Conservation (phyloP, 176 grass and related monocot genomes). For the Oryza officinalis region DNA sequence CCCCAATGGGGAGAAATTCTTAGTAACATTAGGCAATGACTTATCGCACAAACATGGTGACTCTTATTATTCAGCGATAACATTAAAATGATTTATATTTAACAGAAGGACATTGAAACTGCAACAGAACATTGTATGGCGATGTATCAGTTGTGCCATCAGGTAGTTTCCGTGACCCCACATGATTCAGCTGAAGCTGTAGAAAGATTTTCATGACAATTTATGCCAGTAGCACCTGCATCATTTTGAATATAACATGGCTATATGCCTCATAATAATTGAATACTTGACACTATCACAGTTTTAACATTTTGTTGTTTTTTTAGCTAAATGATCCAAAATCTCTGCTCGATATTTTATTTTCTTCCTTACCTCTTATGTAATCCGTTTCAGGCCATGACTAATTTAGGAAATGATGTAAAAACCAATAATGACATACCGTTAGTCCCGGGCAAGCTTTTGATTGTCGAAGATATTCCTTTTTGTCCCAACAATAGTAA, state of each 20-base stretch:
- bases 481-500: conserved; percentile 22
- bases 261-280: neutral
- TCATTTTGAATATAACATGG: conserved; percentile 2
- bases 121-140: neutral
- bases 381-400: conserved; percentile 34
- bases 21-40: neutral
- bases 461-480: conserved; percentile 13
- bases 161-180: neutral
- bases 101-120: neutral
- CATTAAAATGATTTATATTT: neutral
- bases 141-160: neutral
- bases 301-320: neutral
- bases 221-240: neutral
- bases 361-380: conserved; percentile 18
- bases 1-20: neutral
- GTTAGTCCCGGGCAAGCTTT: conserved; percentile 31
- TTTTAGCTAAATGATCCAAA: conserved; percentile 4
- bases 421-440: conserved; percentile 28
- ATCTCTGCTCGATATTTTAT: neutral
- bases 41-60: conserved; percentile 1
- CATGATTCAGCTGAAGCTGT: neutral
- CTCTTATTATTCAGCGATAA: neutral
- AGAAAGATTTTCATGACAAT: neutral
- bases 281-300: neutral
- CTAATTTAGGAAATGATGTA: conserved; percentile 26